Conservation (phyloP, 2,329 filamentous ascomycete species). For the Blumeria graminis region DNA sequence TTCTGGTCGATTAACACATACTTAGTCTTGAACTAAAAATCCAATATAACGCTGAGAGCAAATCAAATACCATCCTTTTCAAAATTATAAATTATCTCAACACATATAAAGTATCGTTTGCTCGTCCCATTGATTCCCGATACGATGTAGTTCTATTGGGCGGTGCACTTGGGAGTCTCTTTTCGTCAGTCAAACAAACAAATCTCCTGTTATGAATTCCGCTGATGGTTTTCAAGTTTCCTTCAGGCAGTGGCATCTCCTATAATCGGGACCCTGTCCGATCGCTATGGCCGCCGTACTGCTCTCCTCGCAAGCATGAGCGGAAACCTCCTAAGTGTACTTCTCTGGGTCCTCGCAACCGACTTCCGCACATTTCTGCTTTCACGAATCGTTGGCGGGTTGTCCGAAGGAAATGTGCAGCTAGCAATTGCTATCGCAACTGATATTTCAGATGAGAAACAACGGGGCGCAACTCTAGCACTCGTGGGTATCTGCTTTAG, state of each 20-base stretch:
- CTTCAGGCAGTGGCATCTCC: slow-evolving; percentile 84
- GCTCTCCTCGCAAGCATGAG: slow-evolving; percentile 79
- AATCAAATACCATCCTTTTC: slow-evolving; percentile 44
- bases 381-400: slow-evolving; percentile 72
- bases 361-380: slow-evolving; percentile 92
- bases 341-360: slow-evolving; percentile 78
- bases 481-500: slow-evolving; percentile 92
- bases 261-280: slow-evolving; percentile 69
- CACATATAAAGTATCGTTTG: slow-evolving; percentile 82
- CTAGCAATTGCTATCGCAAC: slow-evolving; percentile 89
- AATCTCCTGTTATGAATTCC: too few species aligned
- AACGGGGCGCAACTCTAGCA: slow-evolving; percentile 80
- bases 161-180: slow-evolving; percentile 78
- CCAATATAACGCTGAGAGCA: slow-evolving; percentile 19
- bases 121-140: slow-evolving; percentile 75
- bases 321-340: slow-evolving; percentile 79
- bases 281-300: slow-evolving; percentile 65
- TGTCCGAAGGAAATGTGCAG: slow-evolving; percentile 94
- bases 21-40: slow-evolving; percentile 41
- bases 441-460: slow-evolving; percentile 71
- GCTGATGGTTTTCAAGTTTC: slow-evolving; percentile 19
- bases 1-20: background rate
- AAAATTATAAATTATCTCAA: slow-evolving; percentile 65
- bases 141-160: slow-evolving; percentile 94
- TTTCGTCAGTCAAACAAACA: slow-evolving; percentile 27